Conservation (phyloP, 2,329 filamentous ascomycete genomes). For the Xylariaceae sp. region DNA sequence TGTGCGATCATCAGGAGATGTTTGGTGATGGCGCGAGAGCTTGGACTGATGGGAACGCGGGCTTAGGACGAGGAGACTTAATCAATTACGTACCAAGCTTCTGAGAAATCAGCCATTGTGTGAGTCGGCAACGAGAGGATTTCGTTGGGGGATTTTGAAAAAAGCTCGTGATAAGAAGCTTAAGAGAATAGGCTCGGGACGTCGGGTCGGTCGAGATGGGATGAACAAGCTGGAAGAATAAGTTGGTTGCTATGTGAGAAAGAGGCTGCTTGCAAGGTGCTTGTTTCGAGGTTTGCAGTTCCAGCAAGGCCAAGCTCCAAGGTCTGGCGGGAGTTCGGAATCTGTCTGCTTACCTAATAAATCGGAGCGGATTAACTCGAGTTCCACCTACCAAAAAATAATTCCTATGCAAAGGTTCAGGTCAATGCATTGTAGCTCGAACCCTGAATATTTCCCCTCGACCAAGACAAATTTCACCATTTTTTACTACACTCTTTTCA, state of each 20-base stretch:
- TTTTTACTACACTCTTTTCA: slow-evolving; percentile 14
- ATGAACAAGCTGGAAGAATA: slow-evolving; percentile 22
- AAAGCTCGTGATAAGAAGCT: slow-evolving; percentile 12
- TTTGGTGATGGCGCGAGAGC: slow-evolving; percentile 24
- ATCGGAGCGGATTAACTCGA: slow-evolving; percentile 30
- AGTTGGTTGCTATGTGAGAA: slow-evolving; percentile 24
- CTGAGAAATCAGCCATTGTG: slow-evolving; percentile 41
- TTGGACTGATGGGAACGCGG: slow-evolving; percentile 32
- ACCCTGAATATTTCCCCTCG: not conserved
- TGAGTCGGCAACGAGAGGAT: slow-evolving; percentile 22
- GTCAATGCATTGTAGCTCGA: not conserved
- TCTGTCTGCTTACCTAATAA: slow-evolving; percentile 31
- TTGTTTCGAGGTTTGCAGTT: slow-evolving; percentile 32
- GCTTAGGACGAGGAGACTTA: slow-evolving; percentile 27
- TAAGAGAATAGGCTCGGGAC: slow-evolving; percentile 19
- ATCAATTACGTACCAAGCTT: slow-evolving; percentile 45
- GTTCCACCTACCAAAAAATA: slow-evolving; percentile 25
- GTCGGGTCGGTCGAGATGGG: slow-evolving; percentile 28
- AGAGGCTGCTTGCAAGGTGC: slow-evolving; percentile 32
- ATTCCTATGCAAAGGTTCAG: not conserved
- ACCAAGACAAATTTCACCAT: not conserved
- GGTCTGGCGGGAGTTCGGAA: slow-evolving; percentile 30
- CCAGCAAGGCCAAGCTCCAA: slow-evolving; percentile 27
- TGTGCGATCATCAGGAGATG: slow-evolving; percentile 1
- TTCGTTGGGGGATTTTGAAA: slow-evolving; percentile 19